Percentiles rank a stretch among this genome's conserved stretches.
Conservation (phyloP, 495 filamentous ascomycete genomes). For the Aspergillus incahuasiensis region DNA sequence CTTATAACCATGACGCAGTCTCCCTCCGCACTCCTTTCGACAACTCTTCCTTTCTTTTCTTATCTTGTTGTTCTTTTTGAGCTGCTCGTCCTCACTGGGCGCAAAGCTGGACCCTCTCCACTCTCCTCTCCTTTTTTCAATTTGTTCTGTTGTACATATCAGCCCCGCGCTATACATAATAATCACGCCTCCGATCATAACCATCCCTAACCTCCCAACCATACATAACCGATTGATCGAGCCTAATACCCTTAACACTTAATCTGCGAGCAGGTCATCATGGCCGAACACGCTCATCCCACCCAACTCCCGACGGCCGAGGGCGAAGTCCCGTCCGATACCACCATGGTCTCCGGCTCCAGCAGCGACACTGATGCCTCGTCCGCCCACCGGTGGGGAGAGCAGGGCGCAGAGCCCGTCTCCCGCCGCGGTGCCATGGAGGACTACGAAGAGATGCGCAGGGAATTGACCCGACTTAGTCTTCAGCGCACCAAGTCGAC, state of each 20-base stretch:
- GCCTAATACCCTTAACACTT: neutral
- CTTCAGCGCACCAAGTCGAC: conserved; percentile 42
- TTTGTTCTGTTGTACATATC: conserved; percentile 3
- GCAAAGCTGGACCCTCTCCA: neutral
- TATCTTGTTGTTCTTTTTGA: neutral
- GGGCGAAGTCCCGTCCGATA: conserved; percentile 11
- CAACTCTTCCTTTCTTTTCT: neutral
- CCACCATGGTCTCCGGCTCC: conserved; percentile 13
- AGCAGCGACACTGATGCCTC: conserved; percentile 20
- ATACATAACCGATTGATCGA: neutral
- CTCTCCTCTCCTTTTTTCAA: neutral
- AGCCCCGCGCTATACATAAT: conserved; percentile 5
- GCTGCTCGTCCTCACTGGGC: conserved; percentile 2
- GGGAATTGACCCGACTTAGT: conserved; percentile 58
- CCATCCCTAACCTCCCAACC: neutral
- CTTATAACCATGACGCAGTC: conserved; percentile 8
- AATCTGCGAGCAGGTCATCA: neutral
- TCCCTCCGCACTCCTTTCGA: too few relatives aligned
- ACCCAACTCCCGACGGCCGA: neutral
- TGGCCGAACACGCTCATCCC: neutral
- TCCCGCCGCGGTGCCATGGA: conserved; percentile 61
- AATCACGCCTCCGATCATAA: neutral
- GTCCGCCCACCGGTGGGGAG: conserved; percentile 68
- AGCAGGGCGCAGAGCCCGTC: conserved; percentile 63
- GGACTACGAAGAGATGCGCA: conserved; percentile 64